Conservation (phyloP, 306 rosid species). For the Crataegus laevigata region DNA sequence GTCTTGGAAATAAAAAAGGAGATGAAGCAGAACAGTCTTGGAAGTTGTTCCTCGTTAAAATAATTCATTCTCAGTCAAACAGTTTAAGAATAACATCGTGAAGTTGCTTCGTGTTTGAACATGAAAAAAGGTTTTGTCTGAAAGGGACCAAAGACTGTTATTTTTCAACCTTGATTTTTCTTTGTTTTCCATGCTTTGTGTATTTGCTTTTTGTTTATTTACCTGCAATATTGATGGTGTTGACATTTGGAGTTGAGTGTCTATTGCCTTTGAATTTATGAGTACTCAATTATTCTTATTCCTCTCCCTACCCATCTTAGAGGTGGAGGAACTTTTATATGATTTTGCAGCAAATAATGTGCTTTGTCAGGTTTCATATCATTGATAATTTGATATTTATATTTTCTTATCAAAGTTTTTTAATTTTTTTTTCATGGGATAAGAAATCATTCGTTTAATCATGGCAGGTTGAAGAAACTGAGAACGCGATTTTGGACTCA, state of each 20-base stretch:
- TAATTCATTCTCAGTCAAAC: too few relatives aligned
- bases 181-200: neutral
- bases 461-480: slow-evolving; percentile 54
- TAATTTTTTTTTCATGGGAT: slow-evolving; percentile 4
- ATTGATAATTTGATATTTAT: neutral
- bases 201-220: neutral
- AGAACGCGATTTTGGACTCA: slow-evolving; percentile 64
- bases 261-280: neutral
- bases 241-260: neutral
- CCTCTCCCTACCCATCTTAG: neutral
- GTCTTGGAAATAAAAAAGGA: neutral
- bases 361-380: neutral
- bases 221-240: neutral
- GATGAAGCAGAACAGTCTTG: neutral
- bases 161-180: neutral
- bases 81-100: too few relatives aligned
- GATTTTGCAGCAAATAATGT: neutral
- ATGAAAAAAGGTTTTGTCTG: too few relatives aligned
- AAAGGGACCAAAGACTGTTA: neutral
- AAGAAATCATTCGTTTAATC: slow-evolving; percentile 1
- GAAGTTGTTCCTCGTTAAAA: too few relatives aligned
- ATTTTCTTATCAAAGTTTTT: neutral
- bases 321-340: neutral
- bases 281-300: neutral
- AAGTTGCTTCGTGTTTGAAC: too few relatives aligned